Percentiles rank a stretch among this genome's conserved stretches.
phyloP scores from a whole-genome alignment of 2,329 filamentous ascomycete species.

The Aspergillus bombycis region DNA sequence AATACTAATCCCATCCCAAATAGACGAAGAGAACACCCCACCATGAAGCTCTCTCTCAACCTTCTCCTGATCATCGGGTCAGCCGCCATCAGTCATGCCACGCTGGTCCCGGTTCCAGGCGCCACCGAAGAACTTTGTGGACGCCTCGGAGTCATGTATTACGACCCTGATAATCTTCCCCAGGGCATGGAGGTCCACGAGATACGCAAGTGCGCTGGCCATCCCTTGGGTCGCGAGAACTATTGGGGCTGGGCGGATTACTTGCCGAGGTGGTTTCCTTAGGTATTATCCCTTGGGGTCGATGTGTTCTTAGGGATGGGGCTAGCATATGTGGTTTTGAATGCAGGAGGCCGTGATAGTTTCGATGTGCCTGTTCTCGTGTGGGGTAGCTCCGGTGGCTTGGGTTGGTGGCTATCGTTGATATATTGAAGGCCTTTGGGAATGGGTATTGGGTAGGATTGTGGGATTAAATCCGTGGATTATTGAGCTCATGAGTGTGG shows the following conservation, averaged over 20 bases:
- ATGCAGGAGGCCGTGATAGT: too few species aligned
- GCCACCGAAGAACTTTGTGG: neutral
- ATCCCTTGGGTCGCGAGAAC: neutral
- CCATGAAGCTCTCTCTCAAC: neutral
- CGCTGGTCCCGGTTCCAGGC: neutral
- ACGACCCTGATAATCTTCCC: neutral
- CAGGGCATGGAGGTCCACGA: neutral
- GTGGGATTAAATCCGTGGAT: too few species aligned
- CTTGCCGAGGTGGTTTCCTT: neutral
- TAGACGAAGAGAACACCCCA: neutral
- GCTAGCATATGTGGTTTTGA: too few species aligned
- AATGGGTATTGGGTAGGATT: too few species aligned
- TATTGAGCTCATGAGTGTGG: neutral
- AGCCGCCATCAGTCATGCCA: neutral
- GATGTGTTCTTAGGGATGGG: rapidly evolving
- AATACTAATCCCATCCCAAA: neutral
- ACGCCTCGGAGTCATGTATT: neutral
- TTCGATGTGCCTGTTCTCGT: too few species aligned
- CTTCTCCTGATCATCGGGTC: neutral
- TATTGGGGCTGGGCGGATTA: neutral
- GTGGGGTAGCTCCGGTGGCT: too few species aligned
- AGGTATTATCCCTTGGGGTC: too few species aligned
- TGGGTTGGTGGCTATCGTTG: too few species aligned
- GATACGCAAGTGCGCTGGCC: neutral
- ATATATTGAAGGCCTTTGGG: too few species aligned